Evolutionary conservation across 768 basidiomycete genomes (phyloP), one percentile per base, ranked within the genome.

Genomic region (Leccinum variicolor): DNA sequence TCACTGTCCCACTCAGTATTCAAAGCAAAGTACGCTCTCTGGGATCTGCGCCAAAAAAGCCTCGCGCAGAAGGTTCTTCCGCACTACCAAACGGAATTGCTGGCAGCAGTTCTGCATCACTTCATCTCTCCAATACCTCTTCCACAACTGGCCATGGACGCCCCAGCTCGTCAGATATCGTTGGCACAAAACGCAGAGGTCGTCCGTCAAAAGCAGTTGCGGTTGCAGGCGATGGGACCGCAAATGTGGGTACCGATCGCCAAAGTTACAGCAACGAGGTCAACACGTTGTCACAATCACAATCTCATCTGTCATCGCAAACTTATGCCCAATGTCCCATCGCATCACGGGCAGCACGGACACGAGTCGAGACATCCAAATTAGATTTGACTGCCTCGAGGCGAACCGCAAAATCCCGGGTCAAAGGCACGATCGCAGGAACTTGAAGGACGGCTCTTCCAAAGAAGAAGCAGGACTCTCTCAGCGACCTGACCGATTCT

Each of bases 1-100:
- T 90, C 59, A 84, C 84, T 50, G 76, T 87, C 14, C 86, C 86
- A 15, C 81, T 78, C 50, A 78, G 73, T 60, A 75, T 85, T 62
- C 77, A 82, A 59, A 79, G 75, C 66, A 82, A 76, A 66, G 74
- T 72, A 29, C 73, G 67, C 41, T 52, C 69, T 34, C 55, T 59
- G 28, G 66, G 58, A 60, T 67, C 63, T 53, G 58, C 57, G 43
- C 57, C 55, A 57, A 75, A 66, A 57, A 77, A 73, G 64, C 65
- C 61, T 58, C 64, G 67, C 14, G 41, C 21, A 48, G 62, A 67
- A 52, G 69, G 25, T 25, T 25, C 25, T 25, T 25, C 25, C 25
- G 4, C 68, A 70, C 73, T 74, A 65, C 75, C 71, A 64, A 78
- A 68, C 72, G 77, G 67, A 71, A 70, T 60, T 76, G 76, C 63